phyloP scores from a whole-genome alignment of 345 rosid genomes.

The Euphorbia pulcherrima region DNA sequence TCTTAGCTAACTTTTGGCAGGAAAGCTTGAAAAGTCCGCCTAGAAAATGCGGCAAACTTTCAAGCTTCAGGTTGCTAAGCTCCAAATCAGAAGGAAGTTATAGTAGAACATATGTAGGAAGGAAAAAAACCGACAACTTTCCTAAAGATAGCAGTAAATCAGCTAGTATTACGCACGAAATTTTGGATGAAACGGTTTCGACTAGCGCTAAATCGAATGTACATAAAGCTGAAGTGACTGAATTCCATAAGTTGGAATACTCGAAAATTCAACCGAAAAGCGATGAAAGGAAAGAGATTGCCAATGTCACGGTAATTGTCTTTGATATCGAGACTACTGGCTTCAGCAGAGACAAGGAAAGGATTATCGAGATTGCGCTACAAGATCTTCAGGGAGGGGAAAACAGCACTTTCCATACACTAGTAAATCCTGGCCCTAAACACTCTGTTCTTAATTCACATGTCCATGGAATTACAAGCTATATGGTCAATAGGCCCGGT shows the following conservation, averaged over 20 bases:
- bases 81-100: constrained; percentile 54
- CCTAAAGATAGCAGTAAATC: constrained; percentile 28
- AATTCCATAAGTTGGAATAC: constrained; percentile 34
- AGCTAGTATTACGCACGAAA: constrained; percentile 32
- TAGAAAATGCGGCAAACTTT: constrained; percentile 24
- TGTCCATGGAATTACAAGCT: constrained; percentile 62
- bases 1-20: constrained; percentile 43
- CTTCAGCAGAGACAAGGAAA: constrained; percentile 39
- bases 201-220: constrained; percentile 34
- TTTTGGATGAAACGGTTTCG: constrained; percentile 45
- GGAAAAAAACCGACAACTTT: constrained; percentile 36
- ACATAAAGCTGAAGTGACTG: constrained; percentile 34
- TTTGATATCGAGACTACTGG: constrained; percentile 85
- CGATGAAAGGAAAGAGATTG: constrained; percentile 47
- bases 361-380: constrained; percentile 73
- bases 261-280: constrained; percentile 47
- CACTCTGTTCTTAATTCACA: constrained; percentile 34
- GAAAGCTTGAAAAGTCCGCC: constrained; percentile 39
- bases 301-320: constrained; percentile 50
- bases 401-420: constrained; percentile 78
- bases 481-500: constrained; percentile 67
- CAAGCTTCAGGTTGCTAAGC: constrained; percentile 34
- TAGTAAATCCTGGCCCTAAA: constrained; percentile 62
- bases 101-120: constrained; percentile 53
- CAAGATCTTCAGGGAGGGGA: constrained; percentile 82